phyloP scores from a whole-genome alignment of 2,329 filamentous ascomycete species.

The Rhynchosporium secalis region DNA sequence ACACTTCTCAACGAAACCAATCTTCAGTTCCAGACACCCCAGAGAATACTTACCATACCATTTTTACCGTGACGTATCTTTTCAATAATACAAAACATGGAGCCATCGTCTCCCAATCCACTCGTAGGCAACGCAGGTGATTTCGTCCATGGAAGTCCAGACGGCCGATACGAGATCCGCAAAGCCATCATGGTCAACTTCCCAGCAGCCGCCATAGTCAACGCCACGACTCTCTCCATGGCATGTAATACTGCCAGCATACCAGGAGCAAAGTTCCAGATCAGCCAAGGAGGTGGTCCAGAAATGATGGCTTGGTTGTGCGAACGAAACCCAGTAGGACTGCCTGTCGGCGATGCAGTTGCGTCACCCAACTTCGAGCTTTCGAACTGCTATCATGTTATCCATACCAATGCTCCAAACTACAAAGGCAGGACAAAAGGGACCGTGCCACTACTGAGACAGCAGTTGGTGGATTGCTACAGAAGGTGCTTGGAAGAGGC shows the following conservation, averaged over 20 bases:
- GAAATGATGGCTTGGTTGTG: slow-evolving; percentile 6
- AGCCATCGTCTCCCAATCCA: neutral
- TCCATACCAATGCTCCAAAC: slow-evolving; percentile 20
- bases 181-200: slow-evolving; percentile 13
- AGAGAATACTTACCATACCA: neutral
- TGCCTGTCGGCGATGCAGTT: slow-evolving; percentile 18
- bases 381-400: slow-evolving; percentile 15
- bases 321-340: neutral
- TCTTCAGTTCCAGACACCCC: neutral
- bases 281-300: slow-evolving; percentile 3
- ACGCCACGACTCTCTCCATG: slow-evolving; percentile 11
- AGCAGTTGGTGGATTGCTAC: slow-evolving; percentile 23
- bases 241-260: neutral
- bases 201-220: slow-evolving; percentile 20
- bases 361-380: slow-evolving; percentile 13
- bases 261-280: slow-evolving; percentile 3
- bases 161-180: slow-evolving; percentile 14
- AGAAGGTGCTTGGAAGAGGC: slow-evolving; percentile 22
- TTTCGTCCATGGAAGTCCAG: slow-evolving; percentile 13
- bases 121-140: slow-evolving; percentile 12
- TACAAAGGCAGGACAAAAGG: slow-evolving; percentile 1
- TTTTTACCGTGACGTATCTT: no score
- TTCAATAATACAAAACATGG: neutral
- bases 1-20: slow-evolving; percentile 11
- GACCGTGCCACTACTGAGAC: slow-evolving; percentile 15